phyloP scores from a whole-genome alignment of 2,329 filamentous ascomycete species.

The Colletotrichum brevisporum region DNA sequence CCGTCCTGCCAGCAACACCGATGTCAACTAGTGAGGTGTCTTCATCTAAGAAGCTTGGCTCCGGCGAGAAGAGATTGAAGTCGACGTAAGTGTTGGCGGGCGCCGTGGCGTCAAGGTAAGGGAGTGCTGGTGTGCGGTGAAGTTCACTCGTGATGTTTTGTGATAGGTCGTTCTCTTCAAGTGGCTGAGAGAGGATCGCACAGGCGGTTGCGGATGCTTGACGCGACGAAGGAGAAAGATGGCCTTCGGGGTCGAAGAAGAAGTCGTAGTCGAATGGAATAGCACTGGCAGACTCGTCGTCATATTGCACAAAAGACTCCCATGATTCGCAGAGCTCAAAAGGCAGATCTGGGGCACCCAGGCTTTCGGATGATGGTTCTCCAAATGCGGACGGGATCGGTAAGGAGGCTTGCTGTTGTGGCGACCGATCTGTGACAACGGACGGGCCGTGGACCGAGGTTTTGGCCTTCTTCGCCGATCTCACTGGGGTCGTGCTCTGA shows the following conservation, averaged over 20 bases:
- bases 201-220: slow-evolving; percentile 52
- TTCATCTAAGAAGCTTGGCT: slow-evolving; percentile 63
- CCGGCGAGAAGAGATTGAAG: slow-evolving; percentile 70
- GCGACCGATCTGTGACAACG: neutral
- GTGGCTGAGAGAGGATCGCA: slow-evolving; percentile 44
- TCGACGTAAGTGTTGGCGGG: slow-evolving; percentile 63
- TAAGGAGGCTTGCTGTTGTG: neutral
- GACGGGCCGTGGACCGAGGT: slow-evolving; percentile 43
- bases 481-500: slow-evolving; percentile 47
- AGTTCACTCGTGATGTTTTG: slow-evolving; percentile 21
- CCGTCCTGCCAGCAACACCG: slow-evolving; percentile 9
- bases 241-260: slow-evolving; percentile 58
- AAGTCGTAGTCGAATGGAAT: slow-evolving; percentile 60
- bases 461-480: slow-evolving; percentile 60
- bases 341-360: slow-evolving; percentile 41
- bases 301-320: slow-evolving; percentile 63
- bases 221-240: slow-evolving; percentile 55
- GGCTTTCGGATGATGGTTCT: slow-evolving; percentile 41
- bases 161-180: neutral
- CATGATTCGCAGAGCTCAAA: slow-evolving; percentile 50
- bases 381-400: slow-evolving; percentile 34
- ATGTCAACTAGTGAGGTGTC: slow-evolving; percentile 55
- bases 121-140: slow-evolving; percentile 47
- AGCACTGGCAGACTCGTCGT: slow-evolving; percentile 52
- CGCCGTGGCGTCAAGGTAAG: slow-evolving; percentile 56